Evolutionary conservation across 345 rosid species (phyloP), one percentile per base, ranked within the genome.

Genomic region (Cardamine occulta): DNA sequence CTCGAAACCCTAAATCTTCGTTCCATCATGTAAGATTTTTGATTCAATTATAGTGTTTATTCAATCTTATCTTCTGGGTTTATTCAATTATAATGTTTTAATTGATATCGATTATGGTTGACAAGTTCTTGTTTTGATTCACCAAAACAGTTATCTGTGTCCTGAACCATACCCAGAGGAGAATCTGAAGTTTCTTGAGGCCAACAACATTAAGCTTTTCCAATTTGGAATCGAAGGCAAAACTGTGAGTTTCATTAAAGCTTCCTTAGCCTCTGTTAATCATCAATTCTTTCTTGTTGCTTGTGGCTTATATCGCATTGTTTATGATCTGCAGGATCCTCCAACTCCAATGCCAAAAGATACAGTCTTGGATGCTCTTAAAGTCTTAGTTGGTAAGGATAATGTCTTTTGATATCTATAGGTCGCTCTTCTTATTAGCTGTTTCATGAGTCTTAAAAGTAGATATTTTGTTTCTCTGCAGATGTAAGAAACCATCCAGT

Each of bases 401-500:
- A 55, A 23, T 13, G 49, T 7, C 49, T 55, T 37, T 54, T 47
- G 9, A 29, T 37, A 6, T 31, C 1, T 77, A 32, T 3, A 35
- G 40, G 8, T 28, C 0, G 31, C 57, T 72, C 45, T 47, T 78
- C 17, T 29, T 37, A 28, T 29, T 37, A 28, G 62, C 47, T 35
- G 52, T 59, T 51, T 28, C 21, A 26, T 42, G 31, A 75, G 37
- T 45, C 71, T 59, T 63, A 60, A 17, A 14, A 28, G n/a, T 19
- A 51, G 45, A 24, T 64, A 5, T 53, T 44, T 72, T 49, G 40
- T 67, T 45, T 62, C 52, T 58, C 11, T 79, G 73, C 59, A 93
- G 98, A 93, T 84, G 93, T 88, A 70, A 87, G 96, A 81, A 91
- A 89, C 78, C 96, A 91, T 79, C 98, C 98, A 1, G 80, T 88